Evolutionary conservation across 805 yeast genomes (phyloP), one percentile per base, ranked within the genome.

Genomic region (Priceomyces medius): DNA sequence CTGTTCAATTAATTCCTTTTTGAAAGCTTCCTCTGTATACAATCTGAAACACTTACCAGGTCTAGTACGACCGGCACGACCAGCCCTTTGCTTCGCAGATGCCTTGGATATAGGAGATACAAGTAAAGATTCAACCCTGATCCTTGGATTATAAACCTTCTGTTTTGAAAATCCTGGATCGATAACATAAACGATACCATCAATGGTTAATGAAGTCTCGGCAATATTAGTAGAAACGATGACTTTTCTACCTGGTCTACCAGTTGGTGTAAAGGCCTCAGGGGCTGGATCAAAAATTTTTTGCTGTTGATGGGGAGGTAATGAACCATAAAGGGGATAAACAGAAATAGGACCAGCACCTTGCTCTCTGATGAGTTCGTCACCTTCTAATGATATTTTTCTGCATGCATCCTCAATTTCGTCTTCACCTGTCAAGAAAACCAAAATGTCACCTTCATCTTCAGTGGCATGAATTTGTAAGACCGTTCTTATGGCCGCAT

Each of bases 51-150:
- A 91, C 64, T 93, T 91, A 59, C 99, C 99, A 12, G 98, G 97
- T 57, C 96, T 80, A 5, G 97, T 91, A 80, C 99, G 91, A 71
- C 99, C 99, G 42, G 99, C 99, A 78, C 99, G 87, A 78, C 99
- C 99, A 26, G 98, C 98, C 66, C 99, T 81, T 67, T 91, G 99
- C 67, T 91, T 97, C 1, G 99, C 96, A 36, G 95, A 83, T 0
- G 99, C 99, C 67, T 89, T 90, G 8, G 98, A 90, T 47, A 93
- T 90, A 27, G 98, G 98, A 7, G 97, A 87, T 3, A 93, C 98
- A 40, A 91, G 74, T 52, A 91, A 73, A 0, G 97, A 88, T 64
- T 91, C 97, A 21, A 91, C 97, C 64, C 99, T 79, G 44, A 91
- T 87, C 63, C 97, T 79, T 38, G 99, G 98, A 61, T 91, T 93